A percentile compares a stretch with the other conserved stretches of the same genome.
Conservation (phyloP, 352 stramenopile genomes). For the Globisporangium nagaii region DNA sequence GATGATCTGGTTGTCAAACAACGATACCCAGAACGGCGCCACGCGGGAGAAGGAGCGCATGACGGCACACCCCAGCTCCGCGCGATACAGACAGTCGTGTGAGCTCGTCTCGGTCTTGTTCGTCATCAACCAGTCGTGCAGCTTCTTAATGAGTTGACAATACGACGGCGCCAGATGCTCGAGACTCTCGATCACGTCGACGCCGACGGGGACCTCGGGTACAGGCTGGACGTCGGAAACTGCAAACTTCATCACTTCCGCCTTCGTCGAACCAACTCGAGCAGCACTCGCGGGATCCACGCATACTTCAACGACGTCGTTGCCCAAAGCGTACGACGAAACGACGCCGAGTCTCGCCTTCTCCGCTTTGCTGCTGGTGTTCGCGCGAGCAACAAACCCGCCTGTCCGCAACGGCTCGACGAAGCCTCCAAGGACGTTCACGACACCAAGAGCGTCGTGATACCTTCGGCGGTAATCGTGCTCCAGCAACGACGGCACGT, state of each 20-base stretch:
- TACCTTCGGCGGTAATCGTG: constrained; percentile 18
- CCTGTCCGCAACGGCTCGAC: constrained; percentile 31
- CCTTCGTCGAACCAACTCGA: background rate
- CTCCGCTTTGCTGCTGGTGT: constrained; percentile 2
- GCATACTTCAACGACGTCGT: constrained; percentile 18
- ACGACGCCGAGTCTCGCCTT: constrained; percentile 12
- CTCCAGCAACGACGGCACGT: constrained; percentile 2
- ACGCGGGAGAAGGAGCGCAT: constrained; percentile 51
- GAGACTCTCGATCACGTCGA: constrained; percentile 18
- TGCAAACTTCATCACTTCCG: constrained; percentile 1
- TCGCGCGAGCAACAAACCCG: constrained; percentile 21
- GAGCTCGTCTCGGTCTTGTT: constrained; percentile 7
- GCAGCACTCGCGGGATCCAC: background rate
- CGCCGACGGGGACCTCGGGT: constrained; percentile 21
- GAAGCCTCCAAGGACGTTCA: constrained; percentile 45
- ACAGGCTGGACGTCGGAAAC: constrained; percentile 21
- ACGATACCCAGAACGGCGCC: constrained; percentile 32
- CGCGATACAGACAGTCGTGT: constrained; percentile 21
- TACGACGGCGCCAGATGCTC: constrained; percentile 31
- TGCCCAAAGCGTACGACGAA: constrained; percentile 33
- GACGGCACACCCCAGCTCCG: constrained; percentile 47
- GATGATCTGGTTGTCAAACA: constrained; percentile 64
- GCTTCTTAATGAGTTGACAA: constrained; percentile 29
- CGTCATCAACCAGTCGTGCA: constrained; percentile 29
- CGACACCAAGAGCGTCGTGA: constrained; percentile 29